Evolutionary conservation across 2,329 filamentous ascomycete genomes (phyloP), one percentile per base, ranked within the genome.

Genomic region (Verticillium isaacii): DNA sequence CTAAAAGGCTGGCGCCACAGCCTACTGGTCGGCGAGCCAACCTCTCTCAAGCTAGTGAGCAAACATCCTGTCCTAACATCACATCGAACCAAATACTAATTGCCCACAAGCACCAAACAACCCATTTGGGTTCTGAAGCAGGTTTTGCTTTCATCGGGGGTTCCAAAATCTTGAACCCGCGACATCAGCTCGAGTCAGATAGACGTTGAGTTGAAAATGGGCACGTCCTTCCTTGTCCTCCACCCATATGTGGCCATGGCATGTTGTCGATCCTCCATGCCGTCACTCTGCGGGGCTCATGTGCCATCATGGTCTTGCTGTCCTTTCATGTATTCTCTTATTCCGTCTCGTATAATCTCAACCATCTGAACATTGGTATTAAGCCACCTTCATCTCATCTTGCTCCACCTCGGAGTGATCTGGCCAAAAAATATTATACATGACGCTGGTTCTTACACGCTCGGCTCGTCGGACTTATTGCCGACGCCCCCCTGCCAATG

Each of bases 1-100:
- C 87, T 34, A 92, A 93, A 77, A 95, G 91, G 75, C 78, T 98
- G 69, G 83, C 85, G 64, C 88, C 93, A 34, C 95, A 98, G 78
- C 85, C 92, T 32, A 99, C 95, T 7, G 95, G 95, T 66, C 83
- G 90, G 69, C 88, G 91, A 80, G 95, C 95, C 61, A 97, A 98
- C 74, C 83, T 99, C 68, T 84, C 91, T 59, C 91, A 96, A 86
- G 95, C 95, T 71, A 99, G 94, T 98, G 89, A 90, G 94, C 93
- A 50, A 32, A 62, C 36, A 56, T n/a, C 45, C 7, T n/a, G 8
- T 29, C 45, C n/a, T 19, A 5, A 8, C 6, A 8, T 19, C 7
- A 2, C 6, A 7, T 52, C 9, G 19, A 52, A 25, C 4, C 45
- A 52, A 5, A 25, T 7, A 56, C 66, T 72, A 55, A 73, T 61